Evolutionary conservation across 345 rosid genomes (phyloP).

Genomic region (Hibiscus tridactylites): DNA sequence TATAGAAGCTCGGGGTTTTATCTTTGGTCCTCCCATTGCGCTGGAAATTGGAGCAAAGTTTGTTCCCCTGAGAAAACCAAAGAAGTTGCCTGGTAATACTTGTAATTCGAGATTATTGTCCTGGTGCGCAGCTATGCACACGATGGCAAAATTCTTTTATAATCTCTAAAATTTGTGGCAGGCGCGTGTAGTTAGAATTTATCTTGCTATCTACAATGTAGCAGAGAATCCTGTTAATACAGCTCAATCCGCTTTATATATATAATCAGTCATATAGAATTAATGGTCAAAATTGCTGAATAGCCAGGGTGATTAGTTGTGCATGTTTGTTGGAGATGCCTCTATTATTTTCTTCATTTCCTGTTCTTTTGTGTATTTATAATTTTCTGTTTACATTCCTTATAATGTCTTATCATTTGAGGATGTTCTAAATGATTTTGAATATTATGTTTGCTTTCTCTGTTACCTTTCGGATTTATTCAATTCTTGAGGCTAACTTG

Average conservation of each 20-base stretch:
- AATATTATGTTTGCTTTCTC: neutral
- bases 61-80: conserved; percentile 88
- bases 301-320: neutral
- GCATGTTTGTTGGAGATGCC: neutral
- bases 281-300: neutral
- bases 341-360: too few relatives aligned
- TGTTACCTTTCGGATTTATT: neutral
- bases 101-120: neutral
- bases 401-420: neutral
- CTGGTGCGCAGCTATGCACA: neutral
- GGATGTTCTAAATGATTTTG: neutral
- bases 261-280: neutral
- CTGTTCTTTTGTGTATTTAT: neutral
- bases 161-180: neutral
- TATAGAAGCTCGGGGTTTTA: conserved; percentile 91
- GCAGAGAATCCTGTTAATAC: neutral
- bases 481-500: neutral
- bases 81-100: conserved; percentile 73
- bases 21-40: conserved; percentile 94
- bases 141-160: neutral
- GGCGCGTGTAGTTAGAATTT: neutral
- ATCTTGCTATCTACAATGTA: neutral
- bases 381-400: neutral
- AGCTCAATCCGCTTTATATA: neutral
- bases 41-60: conserved; percentile 97